A percentile compares a stretch with the other conserved stretches of the same genome.
Conservation (phyloP, 2,329 filamentous ascomycete species). For the Sclerotinia minor region DNA sequence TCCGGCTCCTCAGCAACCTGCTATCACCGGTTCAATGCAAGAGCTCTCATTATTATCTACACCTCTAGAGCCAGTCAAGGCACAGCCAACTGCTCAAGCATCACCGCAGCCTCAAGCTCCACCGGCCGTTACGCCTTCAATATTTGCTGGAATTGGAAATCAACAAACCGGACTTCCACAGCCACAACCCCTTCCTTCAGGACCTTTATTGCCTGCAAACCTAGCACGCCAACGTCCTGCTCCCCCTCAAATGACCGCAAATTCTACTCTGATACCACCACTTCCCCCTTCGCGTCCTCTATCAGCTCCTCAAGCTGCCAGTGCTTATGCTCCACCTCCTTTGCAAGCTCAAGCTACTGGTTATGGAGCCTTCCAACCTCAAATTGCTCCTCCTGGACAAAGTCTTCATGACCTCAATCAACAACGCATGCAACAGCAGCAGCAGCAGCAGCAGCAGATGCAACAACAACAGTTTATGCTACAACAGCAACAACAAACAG, state of each 20-base stretch:
- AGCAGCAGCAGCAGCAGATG: slow-evolving; percentile 63
- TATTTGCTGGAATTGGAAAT: slow-evolving; percentile 54
- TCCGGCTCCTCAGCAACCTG: slow-evolving; percentile 47
- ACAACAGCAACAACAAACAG: slow-evolving; percentile 46
- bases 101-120: slow-evolving; percentile 36
- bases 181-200: slow-evolving; percentile 31
- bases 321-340: slow-evolving; percentile 69
- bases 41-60: slow-evolving; percentile 65
- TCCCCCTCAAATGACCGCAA: slow-evolving; percentile 60
- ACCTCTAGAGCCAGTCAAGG: slow-evolving; percentile 56
- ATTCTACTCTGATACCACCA: slow-evolving; percentile 67
- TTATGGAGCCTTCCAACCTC: slow-evolving; percentile 50
- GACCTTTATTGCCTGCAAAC: slow-evolving; percentile 41
- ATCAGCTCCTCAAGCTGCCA: slow-evolving; percentile 83
- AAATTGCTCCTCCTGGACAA: slow-evolving; percentile 71
- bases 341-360: slow-evolving; percentile 86
- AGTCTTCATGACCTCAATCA: slow-evolving; percentile 66
- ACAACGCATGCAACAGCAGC: slow-evolving; percentile 57
- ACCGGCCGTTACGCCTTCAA: slow-evolving; percentile 57
- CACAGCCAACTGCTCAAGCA: slow-evolving; percentile 40
- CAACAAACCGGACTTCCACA: slow-evolving; percentile 49
- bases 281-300: slow-evolving; percentile 76
- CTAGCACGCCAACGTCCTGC: slow-evolving; percentile 67
- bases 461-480: slow-evolving; percentile 58
- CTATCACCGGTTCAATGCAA: slow-evolving; percentile 68